These are phyloP conservation scores for Schwanniomyces yamadae DNA, from an alignment of 805 yeast genomes.

Conservation along the genomic window DNA sequence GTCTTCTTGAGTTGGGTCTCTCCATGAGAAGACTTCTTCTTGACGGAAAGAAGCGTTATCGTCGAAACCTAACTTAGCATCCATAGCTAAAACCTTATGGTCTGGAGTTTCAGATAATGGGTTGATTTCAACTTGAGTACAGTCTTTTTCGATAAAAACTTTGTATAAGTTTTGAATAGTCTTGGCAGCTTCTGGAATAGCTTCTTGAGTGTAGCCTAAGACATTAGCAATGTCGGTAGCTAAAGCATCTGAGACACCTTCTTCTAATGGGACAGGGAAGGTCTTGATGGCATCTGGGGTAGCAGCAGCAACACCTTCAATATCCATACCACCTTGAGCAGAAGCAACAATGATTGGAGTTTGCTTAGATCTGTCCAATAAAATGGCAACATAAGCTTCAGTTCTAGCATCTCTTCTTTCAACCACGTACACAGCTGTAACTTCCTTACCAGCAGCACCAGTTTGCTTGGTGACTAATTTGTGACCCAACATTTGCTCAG, in stretches of 20 bases:
- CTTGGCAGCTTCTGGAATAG: conserved; percentile 83
- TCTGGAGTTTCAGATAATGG: conserved; percentile 93
- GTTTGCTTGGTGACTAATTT: conserved; percentile 97
- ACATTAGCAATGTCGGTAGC: conserved; percentile 76
- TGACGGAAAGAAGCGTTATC: conserved; percentile 96
- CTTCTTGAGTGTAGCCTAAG: conserved; percentile 77
- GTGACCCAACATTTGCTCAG: conserved; percentile 87
- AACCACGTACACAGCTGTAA: conserved; percentile 92
- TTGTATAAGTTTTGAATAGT: conserved; percentile 83
- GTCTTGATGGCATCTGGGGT: conserved; percentile 91
- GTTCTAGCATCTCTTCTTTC: conserved; percentile 92
- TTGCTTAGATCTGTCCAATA: conserved; percentile 91
- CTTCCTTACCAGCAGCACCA: conserved; percentile 95
- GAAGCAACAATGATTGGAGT: conserved; percentile 93
- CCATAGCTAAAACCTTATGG: conserved; percentile 94
- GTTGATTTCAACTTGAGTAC: conserved; percentile 98
- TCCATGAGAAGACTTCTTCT: conserved; percentile 91
- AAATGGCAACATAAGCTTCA: conserved; percentile 93
- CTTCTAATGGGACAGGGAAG: conserved; percentile 71
- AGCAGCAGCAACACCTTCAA: conserved; percentile 94
- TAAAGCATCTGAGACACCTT: conserved; percentile 75
- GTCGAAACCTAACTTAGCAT: conserved; percentile 97
- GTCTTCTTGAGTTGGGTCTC: conserved; percentile 97
- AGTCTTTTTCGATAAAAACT: conserved; percentile 87
- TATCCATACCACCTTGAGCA: conserved; percentile 99